phyloP scores from a whole-genome alignment of 192 early-diverging fungal genomes.

The Podila horticola region DNA sequence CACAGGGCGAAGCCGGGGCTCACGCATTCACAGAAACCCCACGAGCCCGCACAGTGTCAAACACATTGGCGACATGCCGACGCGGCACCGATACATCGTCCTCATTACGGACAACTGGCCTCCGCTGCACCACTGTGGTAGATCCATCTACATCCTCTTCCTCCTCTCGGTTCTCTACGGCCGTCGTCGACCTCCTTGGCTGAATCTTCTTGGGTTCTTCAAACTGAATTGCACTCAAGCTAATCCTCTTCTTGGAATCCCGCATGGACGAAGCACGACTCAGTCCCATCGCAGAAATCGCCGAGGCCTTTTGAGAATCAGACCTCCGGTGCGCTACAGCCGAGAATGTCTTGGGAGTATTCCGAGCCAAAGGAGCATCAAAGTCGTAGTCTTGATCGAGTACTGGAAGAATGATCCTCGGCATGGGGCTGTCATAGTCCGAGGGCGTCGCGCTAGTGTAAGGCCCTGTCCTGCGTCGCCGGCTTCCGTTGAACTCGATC shows the following conservation, averaged over 20 bases:
- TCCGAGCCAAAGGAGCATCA: background rate
- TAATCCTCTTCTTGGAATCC: constrained; percentile 26
- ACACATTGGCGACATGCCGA: background rate
- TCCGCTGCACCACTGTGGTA: constrained; percentile 25
- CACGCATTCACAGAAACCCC: constrained; percentile 26
- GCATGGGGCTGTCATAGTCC: no score
- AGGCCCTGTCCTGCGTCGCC: background rate
- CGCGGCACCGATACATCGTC: background rate
- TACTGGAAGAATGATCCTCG: no score
- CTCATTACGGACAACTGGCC: background rate
- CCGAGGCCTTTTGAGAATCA: constrained; percentile 3
- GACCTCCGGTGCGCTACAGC: constrained; percentile 7
- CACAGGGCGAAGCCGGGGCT: background rate
- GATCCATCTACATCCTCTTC: background rate
- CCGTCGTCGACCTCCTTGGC: background rate
- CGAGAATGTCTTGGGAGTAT: constrained; percentile 28
- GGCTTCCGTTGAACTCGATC: constrained; percentile 16
- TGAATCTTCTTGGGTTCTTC: background rate
- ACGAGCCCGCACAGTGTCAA: constrained; percentile 37
- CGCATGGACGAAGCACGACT: constrained; percentile 48
- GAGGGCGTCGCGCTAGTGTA: no score
- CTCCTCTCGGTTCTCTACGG: no score
- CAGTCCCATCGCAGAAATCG: background rate
- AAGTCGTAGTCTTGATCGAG: background rate
- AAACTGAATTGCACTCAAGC: constrained; percentile 21